A percentile compares a stretch with the other conserved stretches of the same genome.
These are phyloP conservation scores for Powellomyces hirtus DNA, from an alignment of 192 early-diverging fungal species.

Conservation along the genomic window DNA sequence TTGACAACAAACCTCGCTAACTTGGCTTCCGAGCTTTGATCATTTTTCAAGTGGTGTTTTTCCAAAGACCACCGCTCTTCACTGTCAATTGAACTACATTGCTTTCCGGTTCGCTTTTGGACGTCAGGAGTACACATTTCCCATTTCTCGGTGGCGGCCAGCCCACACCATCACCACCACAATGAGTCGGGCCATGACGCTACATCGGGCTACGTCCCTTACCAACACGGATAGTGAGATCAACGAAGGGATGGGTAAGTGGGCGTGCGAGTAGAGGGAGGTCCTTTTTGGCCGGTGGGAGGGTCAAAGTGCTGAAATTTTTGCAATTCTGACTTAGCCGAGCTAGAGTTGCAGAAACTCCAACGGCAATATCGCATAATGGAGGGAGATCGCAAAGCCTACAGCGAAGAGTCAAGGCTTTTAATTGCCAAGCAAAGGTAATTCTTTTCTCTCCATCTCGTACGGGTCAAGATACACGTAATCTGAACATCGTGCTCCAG, in stretches of 20 bases:
- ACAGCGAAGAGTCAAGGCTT: slow-evolving; percentile 55
- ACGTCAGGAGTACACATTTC: no score
- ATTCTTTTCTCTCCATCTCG: neutral
- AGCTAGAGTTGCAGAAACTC: slow-evolving; percentile 55
- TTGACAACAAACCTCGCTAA: no score
- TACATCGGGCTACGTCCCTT: slow-evolving; percentile 33
- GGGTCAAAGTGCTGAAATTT: neutral
- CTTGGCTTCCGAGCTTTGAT: no score
- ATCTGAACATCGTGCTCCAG: slow-evolving; percentile 14
- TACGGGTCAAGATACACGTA: neutral
- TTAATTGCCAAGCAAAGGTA: slow-evolving; percentile 58
- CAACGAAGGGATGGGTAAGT: slow-evolving; percentile 51
- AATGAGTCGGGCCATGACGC: slow-evolving; percentile 35
- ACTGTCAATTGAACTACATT: no score
- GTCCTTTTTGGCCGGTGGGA: neutral
- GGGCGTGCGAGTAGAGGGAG: neutral
- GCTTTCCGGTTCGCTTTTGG: no score
- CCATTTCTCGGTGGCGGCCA: no score
- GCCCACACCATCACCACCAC: no score
- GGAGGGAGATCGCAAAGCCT: slow-evolving; percentile 60
- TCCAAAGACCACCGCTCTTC: no score
- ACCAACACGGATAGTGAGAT: slow-evolving; percentile 43
- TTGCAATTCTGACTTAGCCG: slow-evolving; percentile 30
- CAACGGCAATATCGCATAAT: slow-evolving; percentile 58
- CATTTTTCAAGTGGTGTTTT: no score